Evolutionary conservation across 371 early-diverging fungal genomes (phyloP).

Genomic region (Cokeromyces recurvatus): DNA sequence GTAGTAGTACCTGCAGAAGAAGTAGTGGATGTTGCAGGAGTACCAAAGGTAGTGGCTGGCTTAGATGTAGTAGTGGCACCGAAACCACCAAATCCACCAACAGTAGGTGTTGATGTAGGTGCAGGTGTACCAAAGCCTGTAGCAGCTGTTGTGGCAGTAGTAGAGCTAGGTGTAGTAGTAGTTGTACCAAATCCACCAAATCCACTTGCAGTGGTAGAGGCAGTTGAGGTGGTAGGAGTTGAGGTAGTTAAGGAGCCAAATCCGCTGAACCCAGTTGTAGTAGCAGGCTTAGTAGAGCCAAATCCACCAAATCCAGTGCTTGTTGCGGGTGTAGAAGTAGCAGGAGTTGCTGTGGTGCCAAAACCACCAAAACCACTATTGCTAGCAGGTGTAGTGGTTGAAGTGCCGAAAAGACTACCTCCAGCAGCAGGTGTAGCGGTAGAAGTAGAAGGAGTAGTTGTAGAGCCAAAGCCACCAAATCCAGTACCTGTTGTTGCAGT

Average conservation of each 20-base stretch:
- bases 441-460: conserved; percentile 18
- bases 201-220: conserved; percentile 8
- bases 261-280: conserved; percentile 6
- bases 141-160: conserved; percentile 1
- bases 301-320: conserved; percentile 5
- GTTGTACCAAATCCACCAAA: conserved; percentile 9
- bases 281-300: conserved; percentile 5
- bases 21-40: conserved; percentile 4
- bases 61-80: conserved; percentile 12
- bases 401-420: background rate
- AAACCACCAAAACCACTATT: conserved; percentile 11
- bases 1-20: conserved; percentile 22
- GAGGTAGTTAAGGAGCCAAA: conserved; percentile 8
- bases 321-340: conserved; percentile 4
- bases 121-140: conserved; percentile 4
- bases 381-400: background rate
- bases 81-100: conserved; percentile 26
- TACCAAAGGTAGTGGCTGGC: conserved; percentile 9
- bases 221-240: background rate
- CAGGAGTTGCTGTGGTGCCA: conserved; percentile 6
- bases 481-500: conserved; percentile 19
- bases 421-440: conserved; percentile 13
- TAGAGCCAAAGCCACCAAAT: conserved; percentile 4
- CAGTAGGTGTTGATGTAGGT: conserved; percentile 5
- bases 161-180: conserved; percentile 4